A percentile compares a stretch with the other conserved stretches of the same genome.
Evolutionary conservation across 495 filamentous ascomycete species (phyloP).

Genomic region (Penicillium salamii): DNA sequence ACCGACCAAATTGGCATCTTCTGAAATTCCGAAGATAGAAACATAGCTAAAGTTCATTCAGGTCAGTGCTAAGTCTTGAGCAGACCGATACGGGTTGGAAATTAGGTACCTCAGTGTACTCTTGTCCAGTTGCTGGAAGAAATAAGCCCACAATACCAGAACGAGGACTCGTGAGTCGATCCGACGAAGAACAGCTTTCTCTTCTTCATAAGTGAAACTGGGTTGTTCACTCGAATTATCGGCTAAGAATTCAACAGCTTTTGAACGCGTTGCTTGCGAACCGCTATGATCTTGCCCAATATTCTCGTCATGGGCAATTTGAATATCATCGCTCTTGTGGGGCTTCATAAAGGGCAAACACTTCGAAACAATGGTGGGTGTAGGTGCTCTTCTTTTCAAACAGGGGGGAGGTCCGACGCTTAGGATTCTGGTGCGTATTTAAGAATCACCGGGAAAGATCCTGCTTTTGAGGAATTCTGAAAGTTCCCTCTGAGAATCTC

Average conservation of each 20-base stretch:
- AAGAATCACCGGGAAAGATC: no score
- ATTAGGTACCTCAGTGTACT: slow-evolving; percentile 27
- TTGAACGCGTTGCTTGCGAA: neutral
- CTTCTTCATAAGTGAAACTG: slow-evolving; percentile 47
- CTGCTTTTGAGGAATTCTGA: no score
- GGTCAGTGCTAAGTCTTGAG: neutral
- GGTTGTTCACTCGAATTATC: slow-evolving; percentile 7
- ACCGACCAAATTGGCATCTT: slow-evolving; percentile 36
- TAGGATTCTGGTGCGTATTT: no score
- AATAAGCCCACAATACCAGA: slow-evolving; percentile 29
- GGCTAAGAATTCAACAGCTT: slow-evolving; percentile 19
- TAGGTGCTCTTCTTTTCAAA: no score
- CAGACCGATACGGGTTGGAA: neutral
- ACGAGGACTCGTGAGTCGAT: slow-evolving; percentile 50
- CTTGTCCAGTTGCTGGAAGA: slow-evolving; percentile 54
- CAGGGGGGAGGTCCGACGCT: no score
- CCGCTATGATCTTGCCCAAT: neutral
- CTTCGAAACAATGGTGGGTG: no score
- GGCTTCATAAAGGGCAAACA: neutral
- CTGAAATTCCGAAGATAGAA: slow-evolving; percentile 42
- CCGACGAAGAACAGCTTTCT: slow-evolving; percentile 38
- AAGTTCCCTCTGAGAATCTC: no score
- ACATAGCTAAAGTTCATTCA: slow-evolving; percentile 39
- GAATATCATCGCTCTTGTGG: neutral
- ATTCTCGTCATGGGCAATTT: neutral